Base-by-base conservation (phyloP, 2,329 filamentous ascomycete genomes). In the Chrysoporthe puriensis region DNA sequence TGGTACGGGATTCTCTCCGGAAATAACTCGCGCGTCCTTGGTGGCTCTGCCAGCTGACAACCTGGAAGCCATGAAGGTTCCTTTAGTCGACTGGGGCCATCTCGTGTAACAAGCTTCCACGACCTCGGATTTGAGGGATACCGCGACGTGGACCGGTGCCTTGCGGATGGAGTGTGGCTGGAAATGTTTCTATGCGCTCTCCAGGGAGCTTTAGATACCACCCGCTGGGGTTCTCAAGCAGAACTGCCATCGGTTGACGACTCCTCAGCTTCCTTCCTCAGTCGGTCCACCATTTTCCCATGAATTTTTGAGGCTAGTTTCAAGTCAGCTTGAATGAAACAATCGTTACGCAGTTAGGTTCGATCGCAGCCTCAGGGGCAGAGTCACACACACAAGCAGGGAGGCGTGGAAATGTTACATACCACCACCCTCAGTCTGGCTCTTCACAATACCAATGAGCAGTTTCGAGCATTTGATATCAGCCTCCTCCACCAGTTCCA, bases 381-480 rank as follows among this genome's bases (percentile, higher is more conserved):
- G 16, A 52, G 40, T 44, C n/a, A 14, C 26, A 52, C 36, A 58
- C 34, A 62, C 26, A 16, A 50, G 6, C 14, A 8, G n/a, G 57
- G 36, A 13, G 57, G 40, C 9, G n/a, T 32, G 18, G 26, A 16
- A n/a, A 40, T 5, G 16, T 11, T 26, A 68, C 66, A 74, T 74
- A 83, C 84, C 86, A 8, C 82, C 83, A 32, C 72, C 74, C 71
- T 87, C 85, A 63, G 85, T 85, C 63, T 85, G 81, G 44, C 76
- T 76, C 75, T 82, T 86, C 36, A 87, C 80, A 32, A 85, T 76
- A 1, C 81, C 77, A 6, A 85, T 70, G 64, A 88, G 72, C 34
- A 87, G 72, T 65, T 80, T 79, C 21, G 84, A 85, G 73, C 84
- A 86, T 56, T 74, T 79, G 69, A 88, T 84, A n/a, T 77, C 73